Base-by-base conservation (phyloP, 2,329 filamentous ascomycete species). In the Phialophora tarda region DNA sequence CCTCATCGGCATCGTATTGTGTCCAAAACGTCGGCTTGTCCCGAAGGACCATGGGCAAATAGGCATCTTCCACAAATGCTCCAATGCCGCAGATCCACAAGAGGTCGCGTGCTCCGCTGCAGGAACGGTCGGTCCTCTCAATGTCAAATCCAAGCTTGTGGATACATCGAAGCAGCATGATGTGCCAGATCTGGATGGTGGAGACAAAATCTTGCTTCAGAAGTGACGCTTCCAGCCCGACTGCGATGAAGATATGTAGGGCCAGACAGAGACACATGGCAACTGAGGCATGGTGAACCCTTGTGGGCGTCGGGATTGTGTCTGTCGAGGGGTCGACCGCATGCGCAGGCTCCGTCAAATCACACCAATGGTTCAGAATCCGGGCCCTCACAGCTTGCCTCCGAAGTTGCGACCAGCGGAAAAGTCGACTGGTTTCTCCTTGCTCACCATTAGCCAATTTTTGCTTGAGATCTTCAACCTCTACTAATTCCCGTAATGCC, bases 201-300 rank as follows among this genome's bases (percentile, higher is more conserved):
- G 62, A 59, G 12, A 64, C 23, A 47, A 26, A 50, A 7, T 58
- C 7, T 41, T 59, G 55, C n/a, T 11, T 4, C 55, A 58, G 44
- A 26, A 53, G 44, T 11, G 55, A 34, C 14, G 34, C 21, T 53
- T 64, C 55, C 11, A 44, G 14, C 11, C 26, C 47, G 10, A 58
- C 54, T 14, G 28, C 48, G 8, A 64, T 26, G 23, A 51, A 50
- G 5, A 50, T 58, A 12, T 58, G 54, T 17, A 59, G 11, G 4
- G 55, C 62, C 14, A 64, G 54, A 44, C 62, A 64, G 10, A 64
- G 28, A 59, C 62, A 64, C 62, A 64, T 59, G 10, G 32, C 54
- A 12, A 64, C 17, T 7, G 53, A 58, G 8, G 62, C 38, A n/a
- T 48, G 56, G 23, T 59, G 62, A 11, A 64, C 62, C 14, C 41